Conservation (phyloP, 768 basidiomycete species). For the Termitomyces sp. region DNA sequence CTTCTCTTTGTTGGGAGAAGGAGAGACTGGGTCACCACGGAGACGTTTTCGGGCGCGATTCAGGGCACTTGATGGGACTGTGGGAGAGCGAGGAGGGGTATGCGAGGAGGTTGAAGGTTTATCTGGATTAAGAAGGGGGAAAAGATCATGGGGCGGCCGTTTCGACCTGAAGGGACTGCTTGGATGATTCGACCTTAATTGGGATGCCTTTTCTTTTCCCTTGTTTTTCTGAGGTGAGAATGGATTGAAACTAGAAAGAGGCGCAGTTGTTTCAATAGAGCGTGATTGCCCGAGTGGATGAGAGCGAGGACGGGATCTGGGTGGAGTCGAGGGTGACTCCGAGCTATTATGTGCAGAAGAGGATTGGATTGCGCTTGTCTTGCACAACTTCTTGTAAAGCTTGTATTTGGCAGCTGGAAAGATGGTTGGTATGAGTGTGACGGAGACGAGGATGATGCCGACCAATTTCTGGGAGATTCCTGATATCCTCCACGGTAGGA, state of each 20-base stretch:
- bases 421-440: conserved; percentile 11
- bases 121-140: conserved; percentile 25
- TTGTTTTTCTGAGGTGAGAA: conserved; percentile 75
- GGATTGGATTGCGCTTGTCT: conserved; percentile 22
- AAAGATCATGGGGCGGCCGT: conserved; percentile 33
- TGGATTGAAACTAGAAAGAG: conserved; percentile 60
- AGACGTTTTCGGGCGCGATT: conserved; percentile 74
- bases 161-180: conserved; percentile 34
- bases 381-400: conserved; percentile 72
- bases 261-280: conserved; percentile 41
- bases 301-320: conserved; percentile 21
- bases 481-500: conserved; percentile 70
- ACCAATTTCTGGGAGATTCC: conserved; percentile 57
- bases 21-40: conserved; percentile 78
- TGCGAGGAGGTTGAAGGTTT: conserved; percentile 16
- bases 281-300: conserved; percentile 42
- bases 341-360: conserved; percentile 13
- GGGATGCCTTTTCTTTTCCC: conserved; percentile 31
- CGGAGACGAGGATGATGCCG: conserved; percentile 17
- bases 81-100: conserved; percentile 19
- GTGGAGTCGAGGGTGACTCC: conserved; percentile 32
- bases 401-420: conserved; percentile 71
- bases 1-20: conserved; percentile 76
- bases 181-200: conserved; percentile 32
- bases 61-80: conserved; percentile 37